Evolutionary conservation across 139 green algal genomes (phyloP).

Genomic region (Coelastrella sp.): DNA sequence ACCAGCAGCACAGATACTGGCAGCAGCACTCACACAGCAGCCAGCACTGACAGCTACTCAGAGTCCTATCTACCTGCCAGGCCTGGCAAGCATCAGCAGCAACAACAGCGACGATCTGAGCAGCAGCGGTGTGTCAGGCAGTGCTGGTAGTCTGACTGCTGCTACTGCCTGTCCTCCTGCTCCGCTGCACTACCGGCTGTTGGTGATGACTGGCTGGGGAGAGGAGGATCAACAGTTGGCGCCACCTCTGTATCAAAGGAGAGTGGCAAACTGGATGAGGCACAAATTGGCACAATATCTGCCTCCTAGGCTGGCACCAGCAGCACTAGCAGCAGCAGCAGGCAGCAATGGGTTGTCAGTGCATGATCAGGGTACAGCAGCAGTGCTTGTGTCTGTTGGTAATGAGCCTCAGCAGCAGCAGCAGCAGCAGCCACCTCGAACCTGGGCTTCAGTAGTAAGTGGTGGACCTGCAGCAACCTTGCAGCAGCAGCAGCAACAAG

Average conservation of each 20-base stretch:
- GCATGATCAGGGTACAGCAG: not conserved
- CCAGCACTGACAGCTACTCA: not conserved
- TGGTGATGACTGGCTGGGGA: conserved; percentile 13
- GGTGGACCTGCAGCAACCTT: not conserved
- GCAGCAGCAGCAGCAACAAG: not conserved
- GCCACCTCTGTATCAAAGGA: conserved; percentile 28
- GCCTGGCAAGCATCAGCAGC: not conserved
- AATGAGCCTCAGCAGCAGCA: conserved; percentile 4
- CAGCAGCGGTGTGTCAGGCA: not conserved
- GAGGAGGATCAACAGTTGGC: not conserved
- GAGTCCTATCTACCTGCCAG: not conserved
- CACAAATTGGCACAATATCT: conserved; percentile 22
- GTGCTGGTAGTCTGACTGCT: not conserved
- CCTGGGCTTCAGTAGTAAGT: not conserved
- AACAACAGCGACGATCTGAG: not conserved
- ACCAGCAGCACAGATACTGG: not conserved
- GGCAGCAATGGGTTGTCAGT: not conserved
- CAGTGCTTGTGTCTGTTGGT: not conserved
- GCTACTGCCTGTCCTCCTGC: not conserved
- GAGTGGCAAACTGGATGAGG: conserved; percentile 14
- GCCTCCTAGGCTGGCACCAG: not conserved
- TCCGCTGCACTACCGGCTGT: not conserved
- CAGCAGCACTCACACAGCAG: conserved; percentile 8
- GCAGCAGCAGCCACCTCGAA: not conserved
- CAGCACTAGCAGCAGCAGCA: conserved; percentile 23